Conservation (phyloP, 2,329 filamentous ascomycete species). For the Fusarium bulbicola region DNA sequence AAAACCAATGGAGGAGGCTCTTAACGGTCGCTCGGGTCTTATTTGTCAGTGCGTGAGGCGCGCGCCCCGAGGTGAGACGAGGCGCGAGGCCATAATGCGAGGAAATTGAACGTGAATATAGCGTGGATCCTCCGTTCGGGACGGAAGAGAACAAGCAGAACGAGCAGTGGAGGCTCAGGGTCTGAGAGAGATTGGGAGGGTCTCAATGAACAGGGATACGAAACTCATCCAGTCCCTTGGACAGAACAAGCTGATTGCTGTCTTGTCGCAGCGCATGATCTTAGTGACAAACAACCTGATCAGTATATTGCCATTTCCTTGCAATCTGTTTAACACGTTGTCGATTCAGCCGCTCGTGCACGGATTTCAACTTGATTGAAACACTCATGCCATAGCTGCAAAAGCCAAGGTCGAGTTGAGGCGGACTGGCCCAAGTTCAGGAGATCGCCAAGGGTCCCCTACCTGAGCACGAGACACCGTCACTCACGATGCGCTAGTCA, state of each 20-base stretch:
- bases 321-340: constrained; percentile 9
- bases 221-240: constrained; percentile 30
- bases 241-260: not conserved
- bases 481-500: constrained; percentile 21
- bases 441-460: constrained; percentile 32
- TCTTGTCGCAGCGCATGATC: not conserved
- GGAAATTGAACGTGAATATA: constrained; percentile 24
- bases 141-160: constrained; percentile 18
- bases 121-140: constrained; percentile 23
- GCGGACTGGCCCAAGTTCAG: constrained; percentile 23
- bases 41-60: constrained; percentile 19
- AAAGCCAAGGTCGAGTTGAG: constrained; percentile 21
- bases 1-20: not conserved
- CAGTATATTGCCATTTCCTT: constrained; percentile 23
- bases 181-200: constrained; percentile 38
- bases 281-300: constrained; percentile 11
- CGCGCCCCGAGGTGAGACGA: constrained; percentile 18
- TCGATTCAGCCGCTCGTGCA: constrained; percentile 7
- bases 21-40: constrained; percentile 20
- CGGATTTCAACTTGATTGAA: constrained; percentile 3
- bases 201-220: constrained; percentile 34
- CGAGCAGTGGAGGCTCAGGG: constrained; percentile 28
- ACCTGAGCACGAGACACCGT: constrained; percentile 28
- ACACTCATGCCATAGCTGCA: not conserved
- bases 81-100: constrained; percentile 22